A percentile compares a stretch with the other conserved stretches of the same genome.
These are phyloP conservation scores for Clavispora vitiphila DNA, from an alignment of 805 yeast genomes.

Conservation along the genomic window DNA sequence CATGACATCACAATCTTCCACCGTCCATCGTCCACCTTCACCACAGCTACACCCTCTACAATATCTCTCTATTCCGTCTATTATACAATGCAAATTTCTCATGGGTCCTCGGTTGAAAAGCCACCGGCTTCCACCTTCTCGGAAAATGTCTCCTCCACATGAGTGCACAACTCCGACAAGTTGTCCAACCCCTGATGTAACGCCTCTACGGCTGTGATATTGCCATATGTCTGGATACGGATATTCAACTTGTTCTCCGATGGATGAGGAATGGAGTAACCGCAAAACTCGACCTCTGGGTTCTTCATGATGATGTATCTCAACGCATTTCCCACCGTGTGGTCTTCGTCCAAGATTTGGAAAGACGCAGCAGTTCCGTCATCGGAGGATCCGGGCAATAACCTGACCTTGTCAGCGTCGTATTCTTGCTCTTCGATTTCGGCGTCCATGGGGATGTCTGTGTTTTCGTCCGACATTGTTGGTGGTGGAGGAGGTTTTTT, in stretches of 20 bases:
- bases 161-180: slow-evolving; percentile 74
- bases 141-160: slow-evolving; percentile 73
- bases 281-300: slow-evolving; percentile 97
- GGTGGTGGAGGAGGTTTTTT: not conserved
- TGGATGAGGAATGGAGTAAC: slow-evolving; percentile 98
- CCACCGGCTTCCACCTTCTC: slow-evolving; percentile 59
- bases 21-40: no score
- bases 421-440: slow-evolving; percentile 39
- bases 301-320: slow-evolving; percentile 95
- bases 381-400: slow-evolving; percentile 82
- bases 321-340: slow-evolving; percentile 90
- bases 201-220: slow-evolving; percentile 85
- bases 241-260: slow-evolving; percentile 85
- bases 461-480: slow-evolving; percentile 15
- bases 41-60: no score
- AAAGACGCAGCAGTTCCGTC: slow-evolving; percentile 95
- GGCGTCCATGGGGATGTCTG: slow-evolving; percentile 22
- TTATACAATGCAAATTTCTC: slow-evolving; percentile 3
- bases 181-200: slow-evolving; percentile 87
- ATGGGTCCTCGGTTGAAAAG: slow-evolving; percentile 48
- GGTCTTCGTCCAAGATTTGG: slow-evolving; percentile 91
- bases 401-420: slow-evolving; percentile 53
- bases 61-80: not conserved
- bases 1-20: no score
- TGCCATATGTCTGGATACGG: slow-evolving; percentile 90